Percentiles rank a stretch among this genome's conserved stretches.
These are phyloP conservation scores for Blastocystis sp. DNA, from an alignment of 352 stramenopile species.

Conservation along the genomic window DNA sequence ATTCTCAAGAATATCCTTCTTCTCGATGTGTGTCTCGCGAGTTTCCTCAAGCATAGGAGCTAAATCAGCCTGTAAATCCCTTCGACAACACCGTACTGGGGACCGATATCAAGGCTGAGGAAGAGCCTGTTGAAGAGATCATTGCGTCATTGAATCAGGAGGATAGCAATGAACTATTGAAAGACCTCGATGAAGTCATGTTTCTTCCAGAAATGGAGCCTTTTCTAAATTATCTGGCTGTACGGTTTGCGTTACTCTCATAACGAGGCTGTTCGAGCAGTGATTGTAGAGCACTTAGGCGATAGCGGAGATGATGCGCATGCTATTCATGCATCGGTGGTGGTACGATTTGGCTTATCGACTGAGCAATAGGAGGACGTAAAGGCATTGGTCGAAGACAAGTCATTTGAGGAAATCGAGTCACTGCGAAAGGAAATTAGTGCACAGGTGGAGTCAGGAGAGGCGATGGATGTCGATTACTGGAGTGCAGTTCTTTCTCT, in stretches of 20 bases:
- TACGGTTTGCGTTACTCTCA: neutral
- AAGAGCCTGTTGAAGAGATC: conserved; percentile 22
- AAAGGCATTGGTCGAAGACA: conserved; percentile 10
- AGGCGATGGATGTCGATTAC: conserved; percentile 58
- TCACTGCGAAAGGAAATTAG: neutral
- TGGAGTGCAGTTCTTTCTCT: conserved; percentile 24
- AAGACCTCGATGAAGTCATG: conserved; percentile 62
- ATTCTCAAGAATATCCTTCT: conserved; percentile 94
- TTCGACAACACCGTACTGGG: conserved; percentile 56
- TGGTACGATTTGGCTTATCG: neutral
- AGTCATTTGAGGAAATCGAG: conserved; percentile 21
- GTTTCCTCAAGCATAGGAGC: neutral
- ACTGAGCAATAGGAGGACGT: conserved; percentile 7
- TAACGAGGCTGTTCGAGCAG: conserved; percentile 3
- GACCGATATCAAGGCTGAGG: neutral
- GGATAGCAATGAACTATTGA: conserved; percentile 60
- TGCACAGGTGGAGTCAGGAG: conserved; percentile 4
- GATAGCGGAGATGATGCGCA: neutral
- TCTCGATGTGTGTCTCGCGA: conserved; percentile 65
- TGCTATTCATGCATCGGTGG: conserved; percentile 8
- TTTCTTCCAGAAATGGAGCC: conserved; percentile 22
- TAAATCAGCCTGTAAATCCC: conserved; percentile 30
- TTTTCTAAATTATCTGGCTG: conserved; percentile 17
- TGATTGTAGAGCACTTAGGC: neutral
- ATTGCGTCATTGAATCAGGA: neutral